These are phyloP conservation scores for Rhizopogon vulgaris DNA, from an alignment of 768 basidiomycete species.

Conservation along the genomic window DNA sequence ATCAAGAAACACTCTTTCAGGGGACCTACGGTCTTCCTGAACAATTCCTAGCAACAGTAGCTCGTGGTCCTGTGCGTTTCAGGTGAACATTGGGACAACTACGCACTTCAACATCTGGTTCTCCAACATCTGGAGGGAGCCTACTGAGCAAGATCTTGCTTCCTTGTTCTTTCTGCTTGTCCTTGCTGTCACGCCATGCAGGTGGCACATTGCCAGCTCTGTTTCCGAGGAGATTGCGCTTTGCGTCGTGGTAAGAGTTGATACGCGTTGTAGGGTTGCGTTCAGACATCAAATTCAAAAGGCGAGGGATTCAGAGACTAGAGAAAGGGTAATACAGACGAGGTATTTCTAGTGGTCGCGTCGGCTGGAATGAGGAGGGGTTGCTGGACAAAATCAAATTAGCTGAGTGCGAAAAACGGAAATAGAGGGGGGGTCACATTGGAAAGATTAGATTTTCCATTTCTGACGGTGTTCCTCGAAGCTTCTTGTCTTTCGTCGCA, in stretches of 20 bases:
- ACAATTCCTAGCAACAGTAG: slow-evolving; percentile 50
- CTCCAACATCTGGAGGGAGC: slow-evolving; percentile 63
- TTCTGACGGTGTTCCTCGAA: not conserved
- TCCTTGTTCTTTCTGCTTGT: slow-evolving; percentile 30
- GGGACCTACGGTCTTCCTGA: slow-evolving; percentile 71
- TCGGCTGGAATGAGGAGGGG: not conserved
- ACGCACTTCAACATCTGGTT: slow-evolving; percentile 62
- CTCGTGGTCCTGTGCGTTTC: slow-evolving; percentile 3
- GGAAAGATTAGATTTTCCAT: slow-evolving; percentile 1
- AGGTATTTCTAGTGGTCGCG: not conserved
- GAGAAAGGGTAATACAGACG: not conserved
- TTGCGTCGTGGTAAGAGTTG: slow-evolving; percentile 46
- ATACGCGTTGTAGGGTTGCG: slow-evolving; percentile 24
- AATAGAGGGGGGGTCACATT: not conserved
- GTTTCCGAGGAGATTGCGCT: slow-evolving; percentile 53
- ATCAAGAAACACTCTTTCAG: slow-evolving; percentile 65
- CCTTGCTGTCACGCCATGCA: slow-evolving; percentile 49
- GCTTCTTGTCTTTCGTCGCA: not conserved
- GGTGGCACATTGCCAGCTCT: slow-evolving; percentile 50
- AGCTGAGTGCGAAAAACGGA: not conserved
- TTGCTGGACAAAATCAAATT: too few species aligned
- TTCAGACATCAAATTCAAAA: not conserved
- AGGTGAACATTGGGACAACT: not conserved
- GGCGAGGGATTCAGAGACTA: not conserved
- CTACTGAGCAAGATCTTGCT: slow-evolving; percentile 66